These are phyloP conservation scores for Pyrenochaeta sp. DNA, from an alignment of 2,329 filamentous ascomycete genomes.

Conservation along the genomic window DNA sequence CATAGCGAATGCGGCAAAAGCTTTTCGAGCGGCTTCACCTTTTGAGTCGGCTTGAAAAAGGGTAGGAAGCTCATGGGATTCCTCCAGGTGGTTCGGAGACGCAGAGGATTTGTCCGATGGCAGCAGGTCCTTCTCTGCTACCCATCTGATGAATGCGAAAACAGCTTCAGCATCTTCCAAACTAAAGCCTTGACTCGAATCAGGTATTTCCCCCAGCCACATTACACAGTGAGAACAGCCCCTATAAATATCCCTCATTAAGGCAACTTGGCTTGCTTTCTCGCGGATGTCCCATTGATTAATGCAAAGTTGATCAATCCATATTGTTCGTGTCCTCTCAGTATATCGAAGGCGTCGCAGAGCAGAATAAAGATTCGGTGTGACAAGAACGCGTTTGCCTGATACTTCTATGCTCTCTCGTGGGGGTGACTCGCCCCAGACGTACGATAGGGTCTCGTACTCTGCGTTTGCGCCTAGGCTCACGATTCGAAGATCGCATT, in stretches of 20 bases:
- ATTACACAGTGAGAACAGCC: slow-evolving; percentile 26
- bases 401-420: slow-evolving; percentile 17
- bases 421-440: slow-evolving; percentile 23
- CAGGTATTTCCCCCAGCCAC: slow-evolving; percentile 33
- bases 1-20: slow-evolving; percentile 22
- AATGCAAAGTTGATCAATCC: slow-evolving; percentile 44
- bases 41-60: slow-evolving; percentile 10
- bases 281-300: slow-evolving; percentile 35
- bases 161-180: slow-evolving; percentile 13
- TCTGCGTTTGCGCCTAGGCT: slow-evolving; percentile 5
- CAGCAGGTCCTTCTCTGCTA: slow-evolving; percentile 1
- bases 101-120: neutral
- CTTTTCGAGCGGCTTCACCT: slow-evolving; percentile 11
- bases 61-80: neutral
- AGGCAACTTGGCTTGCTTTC: slow-evolving; percentile 29
- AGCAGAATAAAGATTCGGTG: slow-evolving; percentile 24
- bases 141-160: slow-evolving; percentile 19
- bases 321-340: slow-evolving; percentile 13
- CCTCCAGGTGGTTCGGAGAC: neutral
- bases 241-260: slow-evolving; percentile 41
- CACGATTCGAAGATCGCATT: slow-evolving; percentile 11
- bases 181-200: neutral
- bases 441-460: slow-evolving; percentile 32
- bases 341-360: slow-evolving; percentile 24
- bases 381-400: slow-evolving; percentile 11